Evolutionary conservation across 768 basidiomycete species (phyloP), one percentile per base, ranked within the genome.

Genomic region (Mycena olivaceomarginata): DNA sequence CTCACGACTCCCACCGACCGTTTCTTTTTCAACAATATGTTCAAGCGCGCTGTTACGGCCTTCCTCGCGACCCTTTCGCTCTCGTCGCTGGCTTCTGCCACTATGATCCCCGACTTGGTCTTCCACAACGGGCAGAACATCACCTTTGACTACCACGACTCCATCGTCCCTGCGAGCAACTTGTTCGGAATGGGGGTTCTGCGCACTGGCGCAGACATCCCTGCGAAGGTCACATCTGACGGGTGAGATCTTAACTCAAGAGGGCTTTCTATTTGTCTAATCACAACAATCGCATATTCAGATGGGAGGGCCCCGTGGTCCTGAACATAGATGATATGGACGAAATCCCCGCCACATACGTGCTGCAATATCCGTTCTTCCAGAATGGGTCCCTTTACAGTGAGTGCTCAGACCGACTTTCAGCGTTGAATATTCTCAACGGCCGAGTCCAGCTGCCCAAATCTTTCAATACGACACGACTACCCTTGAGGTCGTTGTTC

Each of bases 311-410:
- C 7, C 75, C 75, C 41, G 70, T 76, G 11, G n/a, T 72, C 20
- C 57, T 76, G 4, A 67, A 76, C 56, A 40, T 76, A 2, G 31
- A 48, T 39, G 75, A 76, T 57, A 65, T 67, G 65, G 75, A 76
- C 18, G 75, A 51, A 12, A 76, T 76, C 57, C 75, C 75, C 3
- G 75, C 75, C 37, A 76, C 75, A 13, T 76, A 76, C 48, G 66
- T 72, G 41, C 41, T 76, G n/a, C 70, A 72, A 31, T 76, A 76
- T 41, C 75, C 75, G 3, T 76, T 76, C 70, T 76, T 76, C 75
- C 65, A 76, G 70, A 76, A 76, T 41, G 75, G 75, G 1, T 76
- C 75, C 0, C 59, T 65, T 1, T 76, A 76, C 57, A 76, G 75
- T 76, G n/a, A 25, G 75, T 72, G 25, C 16, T 67, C 31, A 9